phyloP scores from a whole-genome alignment of 2,329 filamentous ascomycete species.

The Colletotrichum nymphaeae region DNA sequence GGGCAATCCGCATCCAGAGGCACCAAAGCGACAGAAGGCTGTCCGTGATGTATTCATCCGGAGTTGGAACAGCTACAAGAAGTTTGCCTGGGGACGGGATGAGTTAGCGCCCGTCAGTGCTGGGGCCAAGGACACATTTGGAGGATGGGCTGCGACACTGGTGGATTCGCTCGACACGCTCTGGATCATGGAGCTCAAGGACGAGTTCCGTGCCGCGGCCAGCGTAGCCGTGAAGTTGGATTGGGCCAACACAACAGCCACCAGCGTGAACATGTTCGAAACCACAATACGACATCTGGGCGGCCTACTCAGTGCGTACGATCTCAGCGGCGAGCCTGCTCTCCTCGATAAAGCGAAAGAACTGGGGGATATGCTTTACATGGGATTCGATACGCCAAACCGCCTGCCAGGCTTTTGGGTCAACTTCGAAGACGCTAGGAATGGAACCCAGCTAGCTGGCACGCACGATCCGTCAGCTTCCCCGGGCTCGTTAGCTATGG shows the following conservation, averaged over 20 bases:
- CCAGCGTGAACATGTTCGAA: constrained; percentile 73
- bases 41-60: constrained; percentile 48
- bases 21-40: constrained; percentile 39
- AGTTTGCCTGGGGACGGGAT: constrained; percentile 57
- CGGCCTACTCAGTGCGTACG: constrained; percentile 76
- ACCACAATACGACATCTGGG: constrained; percentile 79
- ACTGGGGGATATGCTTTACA: constrained; percentile 72
- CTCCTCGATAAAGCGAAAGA: constrained; percentile 72
- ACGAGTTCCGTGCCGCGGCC: constrained; percentile 62
- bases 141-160: constrained; percentile 59
- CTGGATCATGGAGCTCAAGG: constrained; percentile 65
- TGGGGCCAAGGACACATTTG: constrained; percentile 52
- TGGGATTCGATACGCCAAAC: constrained; percentile 75
- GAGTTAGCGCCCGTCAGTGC: constrained; percentile 57
- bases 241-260: constrained; percentile 58
- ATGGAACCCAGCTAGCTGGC: constrained; percentile 20
- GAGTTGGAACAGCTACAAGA: constrained; percentile 55
- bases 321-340: constrained; percentile 67
- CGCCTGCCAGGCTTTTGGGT: constrained; percentile 61
- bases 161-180: constrained; percentile 62
- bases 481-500: constrained; percentile 74
- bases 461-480: constrained; percentile 54
- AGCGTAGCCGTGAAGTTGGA: constrained; percentile 58
- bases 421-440: constrained; percentile 29
- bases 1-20: constrained; percentile 41